phyloP scores from a whole-genome alignment of 2,329 filamentous ascomycete species.

The Aspergillus hiratsukae region DNA sequence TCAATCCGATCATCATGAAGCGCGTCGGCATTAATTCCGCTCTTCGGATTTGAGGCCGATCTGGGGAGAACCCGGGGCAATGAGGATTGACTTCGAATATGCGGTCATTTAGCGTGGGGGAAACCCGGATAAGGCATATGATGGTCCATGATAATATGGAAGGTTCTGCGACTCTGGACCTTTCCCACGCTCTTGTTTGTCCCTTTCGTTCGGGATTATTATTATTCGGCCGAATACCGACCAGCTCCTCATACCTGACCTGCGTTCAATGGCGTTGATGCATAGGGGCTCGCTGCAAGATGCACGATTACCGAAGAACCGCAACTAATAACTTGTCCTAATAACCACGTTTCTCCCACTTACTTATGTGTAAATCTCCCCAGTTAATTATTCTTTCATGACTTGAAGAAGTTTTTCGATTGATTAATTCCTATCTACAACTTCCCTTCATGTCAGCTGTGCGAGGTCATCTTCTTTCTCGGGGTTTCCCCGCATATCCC shows the following conservation, averaged over 20 bases:
- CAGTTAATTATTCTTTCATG: background rate
- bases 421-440: background rate
- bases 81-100: background rate
- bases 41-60: background rate
- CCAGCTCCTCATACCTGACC: constrained; percentile 5
- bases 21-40: background rate
- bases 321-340: background rate
- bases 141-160: background rate
- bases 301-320: background rate
- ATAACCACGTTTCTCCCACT: background rate
- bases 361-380: background rate
- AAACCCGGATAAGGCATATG: background rate
- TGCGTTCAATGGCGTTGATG: constrained; percentile 10
- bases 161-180: too few relatives aligned
- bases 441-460: constrained; percentile 10
- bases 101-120: background rate
- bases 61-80: background rate
- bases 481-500: constrained; percentile 25
- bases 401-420: background rate
- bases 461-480: constrained; percentile 18
- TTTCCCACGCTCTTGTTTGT: background rate
- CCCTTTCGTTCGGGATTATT: background rate
- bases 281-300: background rate
- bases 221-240: constrained; percentile 15
- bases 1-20: too few relatives aligned